Conservation (phyloP, 495 filamentous ascomycete genomes). For the Penicillium angulare region DNA sequence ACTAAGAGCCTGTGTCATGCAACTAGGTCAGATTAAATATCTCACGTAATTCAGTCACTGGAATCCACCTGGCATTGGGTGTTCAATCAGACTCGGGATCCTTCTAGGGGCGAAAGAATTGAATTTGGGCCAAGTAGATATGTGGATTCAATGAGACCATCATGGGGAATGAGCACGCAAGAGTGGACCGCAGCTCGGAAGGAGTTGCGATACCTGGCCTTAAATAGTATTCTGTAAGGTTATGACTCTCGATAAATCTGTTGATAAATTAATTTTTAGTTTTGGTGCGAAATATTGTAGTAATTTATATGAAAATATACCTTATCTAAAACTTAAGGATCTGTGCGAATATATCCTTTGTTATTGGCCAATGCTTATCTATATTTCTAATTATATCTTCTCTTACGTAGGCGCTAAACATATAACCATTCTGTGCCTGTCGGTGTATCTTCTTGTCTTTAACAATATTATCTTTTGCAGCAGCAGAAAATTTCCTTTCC, state of each 20-base stretch:
- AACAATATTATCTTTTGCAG: too few species aligned
- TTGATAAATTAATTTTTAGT: background rate
- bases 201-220: background rate
- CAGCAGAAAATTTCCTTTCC: too few species aligned
- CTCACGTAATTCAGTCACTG: background rate
- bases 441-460: too few species aligned
- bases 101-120: background rate
- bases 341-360: conserved; percentile 11
- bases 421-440: conserved; percentile 15
- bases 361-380: conserved; percentile 17
- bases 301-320: background rate
- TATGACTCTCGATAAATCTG: background rate
- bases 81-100: background rate
- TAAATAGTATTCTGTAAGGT: background rate
- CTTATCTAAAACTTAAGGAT: too few species aligned
- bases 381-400: conserved; percentile 14
- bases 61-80: background rate
- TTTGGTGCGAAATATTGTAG: background rate
- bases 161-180: conserved; percentile 1
- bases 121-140: conserved; percentile 1
- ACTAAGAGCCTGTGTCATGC: background rate
- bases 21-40: background rate
- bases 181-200: conserved; percentile 2
- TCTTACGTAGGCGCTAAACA: conserved; percentile 13
- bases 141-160: conserved; percentile 1